Evolutionary conservation across 2,329 filamentous ascomycete species (phyloP).

Genomic region (Teratosphaeria pseudoeucalypti): DNA sequence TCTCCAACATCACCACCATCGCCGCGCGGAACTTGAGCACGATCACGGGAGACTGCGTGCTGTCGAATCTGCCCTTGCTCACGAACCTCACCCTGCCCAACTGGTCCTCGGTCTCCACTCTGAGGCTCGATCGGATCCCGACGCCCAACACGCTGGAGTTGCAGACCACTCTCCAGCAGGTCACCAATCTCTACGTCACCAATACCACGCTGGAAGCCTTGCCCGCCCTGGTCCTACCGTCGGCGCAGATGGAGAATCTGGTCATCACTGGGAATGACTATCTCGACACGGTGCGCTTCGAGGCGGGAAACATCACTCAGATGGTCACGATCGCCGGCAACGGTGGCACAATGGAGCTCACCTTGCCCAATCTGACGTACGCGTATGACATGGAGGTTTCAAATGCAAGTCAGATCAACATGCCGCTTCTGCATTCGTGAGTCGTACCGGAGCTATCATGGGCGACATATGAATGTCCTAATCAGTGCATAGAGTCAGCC

Average conservation of each 20-base stretch:
- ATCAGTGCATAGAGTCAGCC: not conserved
- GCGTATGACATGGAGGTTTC: conserved; percentile 6
- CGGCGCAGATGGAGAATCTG: conserved; percentile 3
- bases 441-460: not conserved
- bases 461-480: not conserved
- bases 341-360: conserved; percentile 1
- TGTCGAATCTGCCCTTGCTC: conserved; percentile 4
- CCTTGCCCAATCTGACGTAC: conserved; percentile 6
- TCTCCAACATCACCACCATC: conserved; percentile 1
- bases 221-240: conserved; percentile 1
- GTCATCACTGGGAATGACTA: conserved; percentile 4
- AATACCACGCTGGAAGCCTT: conserved; percentile 5
- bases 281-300: conserved; percentile 3
- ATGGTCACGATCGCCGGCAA: conserved; percentile 2
- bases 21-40: not conserved
- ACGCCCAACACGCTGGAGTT: conserved; percentile 2
- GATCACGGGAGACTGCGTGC: conserved; percentile 1
- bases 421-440: conserved; percentile 2
- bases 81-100: conserved; percentile 4
- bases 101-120: conserved; percentile 2
- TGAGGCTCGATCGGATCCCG: conserved; percentile 2
- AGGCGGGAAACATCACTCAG: conserved; percentile 5
- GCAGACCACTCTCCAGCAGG: conserved; percentile 4
- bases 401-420: not conserved
- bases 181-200: conserved; percentile 5